A percentile compares a stretch with the other conserved stretches of the same genome.
Conservation (phyloP, 208 protist genomes). For the Wallacemonas collosoma region DNA sequence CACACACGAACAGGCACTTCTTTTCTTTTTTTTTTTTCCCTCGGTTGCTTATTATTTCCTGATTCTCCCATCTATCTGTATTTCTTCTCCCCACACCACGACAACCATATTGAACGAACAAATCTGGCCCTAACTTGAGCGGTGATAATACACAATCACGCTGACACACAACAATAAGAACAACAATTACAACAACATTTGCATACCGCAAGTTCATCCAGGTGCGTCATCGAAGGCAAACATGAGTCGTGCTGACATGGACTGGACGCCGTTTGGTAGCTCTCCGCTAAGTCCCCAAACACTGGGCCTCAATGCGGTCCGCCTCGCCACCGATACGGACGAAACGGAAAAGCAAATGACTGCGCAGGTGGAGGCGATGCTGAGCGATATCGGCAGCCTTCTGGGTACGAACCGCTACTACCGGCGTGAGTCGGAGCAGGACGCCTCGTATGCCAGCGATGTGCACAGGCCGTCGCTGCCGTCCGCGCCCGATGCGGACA, state of each 20-base stretch:
- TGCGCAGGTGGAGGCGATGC: not conserved
- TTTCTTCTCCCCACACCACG: too few species aligned
- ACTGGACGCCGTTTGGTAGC: not conserved
- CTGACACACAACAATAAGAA: not conserved
- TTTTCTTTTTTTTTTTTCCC: too few species aligned
- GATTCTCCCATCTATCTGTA: too few species aligned
- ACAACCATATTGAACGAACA: too few species aligned
- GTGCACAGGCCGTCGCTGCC: not conserved
- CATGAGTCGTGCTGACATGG: conserved; percentile 1
- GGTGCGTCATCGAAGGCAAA: not conserved
- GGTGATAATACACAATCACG: too few species aligned
- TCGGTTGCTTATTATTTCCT: too few species aligned
- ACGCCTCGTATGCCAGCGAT: not conserved
- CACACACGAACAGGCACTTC: too few species aligned
- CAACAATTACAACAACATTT: not conserved
- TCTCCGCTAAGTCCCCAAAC: conserved; percentile 6
- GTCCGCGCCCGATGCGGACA: conserved; percentile 2
- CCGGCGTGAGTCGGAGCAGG: not conserved
- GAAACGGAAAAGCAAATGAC: conserved; percentile 3
- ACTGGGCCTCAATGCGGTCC: not conserved
- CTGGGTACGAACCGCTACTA: conserved; percentile 15
- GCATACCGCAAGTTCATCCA: too few species aligned
- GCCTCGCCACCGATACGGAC: conserved; percentile 13
- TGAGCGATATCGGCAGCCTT: conserved; percentile 10
- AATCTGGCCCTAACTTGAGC: too few species aligned